Base-by-base conservation (phyloP, 2,329 filamentous ascomycete species). In the Neonectria magnoliae region DNA sequence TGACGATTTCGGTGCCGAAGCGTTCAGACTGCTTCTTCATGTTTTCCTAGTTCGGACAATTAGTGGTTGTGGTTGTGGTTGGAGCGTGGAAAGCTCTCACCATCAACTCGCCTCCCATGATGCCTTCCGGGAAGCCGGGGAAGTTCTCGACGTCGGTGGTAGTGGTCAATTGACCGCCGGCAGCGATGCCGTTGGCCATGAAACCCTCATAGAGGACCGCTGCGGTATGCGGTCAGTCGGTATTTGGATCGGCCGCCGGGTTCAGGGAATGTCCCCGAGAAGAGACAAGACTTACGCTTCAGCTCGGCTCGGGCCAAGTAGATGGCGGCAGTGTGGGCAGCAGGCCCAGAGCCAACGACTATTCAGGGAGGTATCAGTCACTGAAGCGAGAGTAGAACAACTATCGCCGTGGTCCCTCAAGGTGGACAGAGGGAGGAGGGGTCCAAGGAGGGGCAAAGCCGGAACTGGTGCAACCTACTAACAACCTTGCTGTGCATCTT, bases 101-200 rank as follows among this genome's bases (percentile, higher is more conserved):
- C 96, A 99, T 99, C 71, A 99, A 85, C 76, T 93, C 91, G 61
- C 87, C 82, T 71, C 96, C 96, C 81, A 93, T 92, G 79, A 99
- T 94, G 68, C 91, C 92, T 74, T 93, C 88, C 76, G 93, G 92
- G 84, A 98, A 99, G 52, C 96, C 96, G 27, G 96, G 96, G 82
- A 91, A 99, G 87, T 99, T 99, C 85, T 99, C 96, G 65, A 99
- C 90, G 73, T 99, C 97, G 76, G 97, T 98, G 60, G 96, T 99
- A 27, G 97, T 99, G 60, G 97, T 99, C 73, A 99, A 87, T 86
- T 99, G 96, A 62, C 96, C 96, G 73, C 96, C 96, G 48, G 96
- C 93, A 7, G 96, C 96, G 75, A 97, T 97, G 76, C 95, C 96
- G 77, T 98, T 96, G 75, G 96, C 96, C 80, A 99, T 90, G 87